Evolutionary conservation across 805 yeast species (phyloP).

Genomic region (Candida boleticola): DNA sequence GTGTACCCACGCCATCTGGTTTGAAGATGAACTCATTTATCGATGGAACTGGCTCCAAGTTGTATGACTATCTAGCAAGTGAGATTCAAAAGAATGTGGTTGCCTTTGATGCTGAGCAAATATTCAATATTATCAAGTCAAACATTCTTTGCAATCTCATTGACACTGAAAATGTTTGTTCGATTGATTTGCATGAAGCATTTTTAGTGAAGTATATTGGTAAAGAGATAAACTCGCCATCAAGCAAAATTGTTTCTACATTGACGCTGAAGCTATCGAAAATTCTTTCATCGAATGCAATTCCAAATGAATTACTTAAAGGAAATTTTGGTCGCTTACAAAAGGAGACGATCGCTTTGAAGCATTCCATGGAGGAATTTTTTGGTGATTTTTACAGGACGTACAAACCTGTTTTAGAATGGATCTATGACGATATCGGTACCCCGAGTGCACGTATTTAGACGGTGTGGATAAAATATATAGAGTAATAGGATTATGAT

Average conservation of each 20-base stretch:
- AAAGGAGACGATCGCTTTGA: conserved; percentile 6
- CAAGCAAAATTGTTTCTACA: not conserved
- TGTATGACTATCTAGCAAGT: no score
- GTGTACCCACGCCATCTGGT: not conserved
- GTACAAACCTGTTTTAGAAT: conserved; percentile 25
- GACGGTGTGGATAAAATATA: no score
- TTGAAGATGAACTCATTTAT: not conserved
- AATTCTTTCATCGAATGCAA: not conserved
- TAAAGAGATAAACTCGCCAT: not conserved
- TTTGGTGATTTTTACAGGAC: conserved; percentile 15
- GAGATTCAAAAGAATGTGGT: not conserved
- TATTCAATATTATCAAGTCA: not conserved
- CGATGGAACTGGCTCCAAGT: not conserved
- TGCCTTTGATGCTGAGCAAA: not conserved
- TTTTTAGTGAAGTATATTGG: not conserved
- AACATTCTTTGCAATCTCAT: not conserved
- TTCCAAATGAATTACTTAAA: conserved; percentile 1
- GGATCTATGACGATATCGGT: conserved; percentile 27
- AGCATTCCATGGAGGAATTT: conserved; percentile 6
- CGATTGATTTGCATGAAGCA: conserved; percentile 6
- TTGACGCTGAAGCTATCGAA: not conserved
- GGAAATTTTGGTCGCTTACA: conserved; percentile 8
- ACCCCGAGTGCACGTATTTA: no score
- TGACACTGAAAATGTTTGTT: not conserved
- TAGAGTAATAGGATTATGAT: no score